Percentiles rank a stretch among this genome's conserved stretches.
phyloP scores from a whole-genome alignment of 2,329 filamentous ascomycete genomes.

The Beauveria bassiana region DNA sequence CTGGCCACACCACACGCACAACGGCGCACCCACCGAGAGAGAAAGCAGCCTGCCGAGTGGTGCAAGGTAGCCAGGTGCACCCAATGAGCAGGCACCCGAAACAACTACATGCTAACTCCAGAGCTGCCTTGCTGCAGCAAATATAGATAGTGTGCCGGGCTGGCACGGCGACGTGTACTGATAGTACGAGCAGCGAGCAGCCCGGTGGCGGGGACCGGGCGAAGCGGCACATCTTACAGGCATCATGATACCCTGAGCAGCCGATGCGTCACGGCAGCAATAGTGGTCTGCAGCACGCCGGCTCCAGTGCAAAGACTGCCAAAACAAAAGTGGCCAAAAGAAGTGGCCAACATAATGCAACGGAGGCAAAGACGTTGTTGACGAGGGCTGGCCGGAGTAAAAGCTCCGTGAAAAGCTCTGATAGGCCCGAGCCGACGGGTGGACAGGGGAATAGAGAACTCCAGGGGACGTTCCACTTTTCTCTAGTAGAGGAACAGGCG shows the following conservation, averaged over 20 bases:
- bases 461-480: constrained; percentile 7
- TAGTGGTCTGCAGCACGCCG: neutral
- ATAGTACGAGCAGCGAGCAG: neutral
- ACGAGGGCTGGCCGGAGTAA: constrained; percentile 7
- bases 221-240: neutral
- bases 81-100: neutral
- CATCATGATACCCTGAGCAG: neutral
- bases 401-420: constrained; percentile 5
- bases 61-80: too few relatives aligned
- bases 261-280: neutral
- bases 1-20: neutral
- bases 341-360: neutral
- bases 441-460: neutral
- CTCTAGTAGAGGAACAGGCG: neutral
- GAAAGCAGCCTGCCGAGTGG: neutral
- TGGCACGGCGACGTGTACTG: neutral
- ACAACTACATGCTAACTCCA: neutral
- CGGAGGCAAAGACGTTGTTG: neutral
- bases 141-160: neutral
- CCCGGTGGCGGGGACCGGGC: neutral
- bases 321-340: neutral
- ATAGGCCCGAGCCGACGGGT: constrained; percentile 2
- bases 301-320: neutral
- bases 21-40: neutral
- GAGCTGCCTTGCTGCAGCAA: neutral